Conservation (phyloP, 2,329 filamentous ascomycete genomes). For the Sporothrix brasiliensis region DNA sequence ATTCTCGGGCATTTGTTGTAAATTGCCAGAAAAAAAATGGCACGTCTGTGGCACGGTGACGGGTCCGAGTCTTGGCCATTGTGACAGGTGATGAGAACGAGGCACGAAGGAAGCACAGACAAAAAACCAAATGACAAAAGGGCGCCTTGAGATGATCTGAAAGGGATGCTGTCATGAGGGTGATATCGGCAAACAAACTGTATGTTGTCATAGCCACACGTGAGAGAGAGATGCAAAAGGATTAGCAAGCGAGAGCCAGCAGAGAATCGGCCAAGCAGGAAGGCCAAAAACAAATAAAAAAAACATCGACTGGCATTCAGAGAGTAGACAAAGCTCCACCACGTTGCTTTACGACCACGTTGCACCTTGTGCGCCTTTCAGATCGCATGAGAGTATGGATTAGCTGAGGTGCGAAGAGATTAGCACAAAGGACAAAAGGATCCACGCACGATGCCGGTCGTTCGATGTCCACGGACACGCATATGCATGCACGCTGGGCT, state of each 20-base stretch:
- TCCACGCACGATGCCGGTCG: background rate
- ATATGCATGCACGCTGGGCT: background rate
- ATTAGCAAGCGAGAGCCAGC: slow-evolving; percentile 20
- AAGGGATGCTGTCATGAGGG: background rate
- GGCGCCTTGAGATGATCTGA: background rate
- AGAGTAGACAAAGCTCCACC: slow-evolving; percentile 8
- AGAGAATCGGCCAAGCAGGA: background rate
- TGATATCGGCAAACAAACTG: background rate
- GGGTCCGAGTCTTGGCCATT: background rate
- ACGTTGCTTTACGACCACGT: slow-evolving; percentile 8
- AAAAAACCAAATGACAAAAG: too few relatives aligned
- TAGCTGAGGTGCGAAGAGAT: too few relatives aligned
- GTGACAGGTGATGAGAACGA: background rate
- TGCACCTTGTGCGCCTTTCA: slow-evolving; percentile 17
- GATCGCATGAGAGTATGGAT: background rate
- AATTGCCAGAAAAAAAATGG: background rate
- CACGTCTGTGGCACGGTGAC: background rate
- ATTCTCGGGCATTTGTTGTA: background rate
- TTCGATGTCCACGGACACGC: background rate
- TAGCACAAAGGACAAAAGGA: background rate
- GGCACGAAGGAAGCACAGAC: background rate
- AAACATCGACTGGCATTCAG: background rate
- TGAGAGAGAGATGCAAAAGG: background rate
- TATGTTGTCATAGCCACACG: background rate
- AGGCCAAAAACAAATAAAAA: background rate